Base-by-base conservation (phyloP, 2,329 filamentous ascomycete genomes). In the Cucurbitaria berberidis region DNA sequence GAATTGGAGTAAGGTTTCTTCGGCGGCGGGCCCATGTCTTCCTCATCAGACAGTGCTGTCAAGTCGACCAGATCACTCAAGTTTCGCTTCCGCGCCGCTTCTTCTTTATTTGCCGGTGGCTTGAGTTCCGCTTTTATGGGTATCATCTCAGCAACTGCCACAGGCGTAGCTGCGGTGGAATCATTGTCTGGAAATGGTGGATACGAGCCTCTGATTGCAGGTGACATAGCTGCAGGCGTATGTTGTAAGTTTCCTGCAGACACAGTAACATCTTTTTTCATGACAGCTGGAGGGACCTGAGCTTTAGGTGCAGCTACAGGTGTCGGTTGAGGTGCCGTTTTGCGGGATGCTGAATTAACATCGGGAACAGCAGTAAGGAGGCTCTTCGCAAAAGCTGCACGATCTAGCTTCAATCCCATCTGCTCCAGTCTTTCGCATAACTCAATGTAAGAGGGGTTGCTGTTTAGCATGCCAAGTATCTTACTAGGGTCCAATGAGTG, bases 41-140 rank as follows among this genome's bases (percentile, higher is more conserved):
- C 68, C 1, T 80, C 77, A 19, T 84, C 80, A 15, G 78, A 78
- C 16, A 81, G 64, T 19, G 60, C 58, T 3, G 81, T 80, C 46
- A 85, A 65, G 62, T 85, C 83, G 5, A 85, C 75, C 36, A 86
- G 69, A 24, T 85, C 82, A 22, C 73, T 77, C 56, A 85, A 81
- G 7, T 75, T 79, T 19, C 82, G 77, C 63, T 85, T 86, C 22
- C 81, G 74, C n/a, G 83, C 82, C 47, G 78, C 78, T 62, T 83
- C 80, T 63, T 81, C 81, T 60, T 85, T 85, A 56, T 81, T 77
- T 5, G 74, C 73, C 26, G 78, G 77, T 10, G 52, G 62, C 50
- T 66, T 74, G 27, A 68, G 41, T 44, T 65, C 67, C 40, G 60
- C 49, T 40, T 60, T 69, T 22, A 48, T 59, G 4, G 56, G 74